A percentile compares a stretch with the other conserved stretches of the same genome.
phyloP scores from a whole-genome alignment of 768 basidiomycete genomes.

The Pisolithus marmoratus region DNA sequence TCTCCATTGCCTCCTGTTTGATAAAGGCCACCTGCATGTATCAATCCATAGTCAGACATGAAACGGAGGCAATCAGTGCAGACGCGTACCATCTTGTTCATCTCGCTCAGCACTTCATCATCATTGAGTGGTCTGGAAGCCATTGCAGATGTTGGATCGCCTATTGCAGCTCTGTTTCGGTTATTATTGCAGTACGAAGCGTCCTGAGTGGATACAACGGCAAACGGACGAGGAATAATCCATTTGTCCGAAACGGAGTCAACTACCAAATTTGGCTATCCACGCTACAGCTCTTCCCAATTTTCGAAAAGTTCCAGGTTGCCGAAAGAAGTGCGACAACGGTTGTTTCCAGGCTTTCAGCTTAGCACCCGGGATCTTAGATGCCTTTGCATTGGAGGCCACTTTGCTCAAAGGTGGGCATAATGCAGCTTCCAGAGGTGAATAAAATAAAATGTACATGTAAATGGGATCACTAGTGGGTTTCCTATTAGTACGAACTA shows the following conservation, averaged over 20 bases:
- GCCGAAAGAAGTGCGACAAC: too few species aligned
- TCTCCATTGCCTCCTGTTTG: slow-evolving; percentile 97
- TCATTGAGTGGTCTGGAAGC: slow-evolving; percentile 81
- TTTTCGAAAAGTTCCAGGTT: too few species aligned
- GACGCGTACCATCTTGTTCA: slow-evolving; percentile 93
- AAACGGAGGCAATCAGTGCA: background rate
- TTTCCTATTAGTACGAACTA: too few species aligned
- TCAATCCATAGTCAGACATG: slow-evolving; percentile 1
- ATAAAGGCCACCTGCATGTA: slow-evolving; percentile 84
- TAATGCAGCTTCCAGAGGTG: too few species aligned
- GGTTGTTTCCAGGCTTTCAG: too few species aligned
- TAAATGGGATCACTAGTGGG: too few species aligned
- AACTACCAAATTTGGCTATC: background rate
- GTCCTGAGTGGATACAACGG: background rate
- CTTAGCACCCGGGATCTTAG: too few species aligned
- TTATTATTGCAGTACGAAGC: background rate
- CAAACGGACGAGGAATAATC: background rate
- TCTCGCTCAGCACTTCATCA: slow-evolving; percentile 91
- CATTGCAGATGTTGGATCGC: slow-evolving; percentile 36
- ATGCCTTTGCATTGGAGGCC: too few species aligned
- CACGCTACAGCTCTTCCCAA: too few species aligned
- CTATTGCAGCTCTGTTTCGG: background rate
- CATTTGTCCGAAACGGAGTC: background rate
- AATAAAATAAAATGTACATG: too few species aligned
- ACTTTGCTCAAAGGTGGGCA: too few species aligned